Evolutionary conservation across 768 basidiomycete species (phyloP).

Genomic region (Podaxis pistillaris): DNA sequence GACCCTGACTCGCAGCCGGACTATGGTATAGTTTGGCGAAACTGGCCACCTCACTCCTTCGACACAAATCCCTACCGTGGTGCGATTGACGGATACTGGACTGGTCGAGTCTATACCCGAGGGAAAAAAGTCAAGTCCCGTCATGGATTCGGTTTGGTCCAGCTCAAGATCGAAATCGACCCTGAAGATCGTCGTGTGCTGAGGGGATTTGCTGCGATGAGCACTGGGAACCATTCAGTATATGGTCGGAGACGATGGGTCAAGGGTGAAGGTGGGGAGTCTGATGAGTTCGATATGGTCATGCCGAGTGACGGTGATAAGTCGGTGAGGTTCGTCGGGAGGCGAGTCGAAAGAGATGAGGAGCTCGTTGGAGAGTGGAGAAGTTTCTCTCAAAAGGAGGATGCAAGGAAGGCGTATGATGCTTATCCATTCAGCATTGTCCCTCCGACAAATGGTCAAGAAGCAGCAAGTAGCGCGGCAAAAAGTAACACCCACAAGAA

Average conservation of each 20-base stretch:
- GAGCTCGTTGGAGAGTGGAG: constrained; percentile 7
- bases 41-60: constrained; percentile 10
- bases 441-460: not conserved
- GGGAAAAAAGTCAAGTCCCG: not conserved
- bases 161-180: not conserved
- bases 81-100: not conserved
- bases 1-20: not conserved
- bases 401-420: not conserved
- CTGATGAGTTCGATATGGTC: not conserved
- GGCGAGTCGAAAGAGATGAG: not conserved
- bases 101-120: not conserved
- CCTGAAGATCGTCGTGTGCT: not conserved
- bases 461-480: not conserved
- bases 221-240: not conserved
- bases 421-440: not conserved
- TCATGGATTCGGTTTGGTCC: not conserved
- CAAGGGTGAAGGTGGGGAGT: not conserved
- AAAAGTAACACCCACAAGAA: not conserved
- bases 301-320: constrained; percentile 4
- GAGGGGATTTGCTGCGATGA: not conserved
- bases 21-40: not conserved
- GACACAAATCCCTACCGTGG: not conserved
- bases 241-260: not conserved
- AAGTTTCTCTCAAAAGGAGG: not conserved
- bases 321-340: constrained; percentile 5